These are phyloP conservation scores for Malassezia furfur DNA, from an alignment of 1,284 basidiomycete species.

Conservation along the genomic window DNA sequence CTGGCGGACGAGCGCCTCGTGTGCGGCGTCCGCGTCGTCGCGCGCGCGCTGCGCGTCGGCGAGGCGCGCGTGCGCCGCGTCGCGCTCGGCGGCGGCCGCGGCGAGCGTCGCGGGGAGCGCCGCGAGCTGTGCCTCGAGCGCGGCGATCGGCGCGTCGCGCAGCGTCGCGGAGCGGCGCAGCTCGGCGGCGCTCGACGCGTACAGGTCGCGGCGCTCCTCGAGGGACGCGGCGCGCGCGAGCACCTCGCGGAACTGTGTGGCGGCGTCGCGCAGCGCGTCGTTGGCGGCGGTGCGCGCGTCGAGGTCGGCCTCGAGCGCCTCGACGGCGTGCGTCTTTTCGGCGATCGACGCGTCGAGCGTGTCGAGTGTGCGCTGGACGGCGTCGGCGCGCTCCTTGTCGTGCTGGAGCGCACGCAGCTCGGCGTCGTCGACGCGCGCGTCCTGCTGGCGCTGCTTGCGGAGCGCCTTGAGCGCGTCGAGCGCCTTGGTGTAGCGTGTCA, in stretches of 20 bases:
- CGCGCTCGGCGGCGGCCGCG: background rate
- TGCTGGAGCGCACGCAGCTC: conserved; percentile 67
- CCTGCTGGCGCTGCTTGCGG: conserved; percentile 72
- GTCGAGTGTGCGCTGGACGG: conserved; percentile 28
- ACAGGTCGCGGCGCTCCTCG: conserved; percentile 60
- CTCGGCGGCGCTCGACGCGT: conserved; percentile 58
- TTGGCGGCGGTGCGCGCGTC: conserved; percentile 61
- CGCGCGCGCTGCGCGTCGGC: background rate
- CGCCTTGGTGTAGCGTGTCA: conserved; percentile 77
- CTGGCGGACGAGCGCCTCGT: conserved; percentile 8
- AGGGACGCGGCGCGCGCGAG: conserved; percentile 65
- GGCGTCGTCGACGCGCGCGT: conserved; percentile 87
- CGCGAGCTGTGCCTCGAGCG: conserved; percentile 31
- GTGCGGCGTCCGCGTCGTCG: background rate
- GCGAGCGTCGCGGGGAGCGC: conserved; percentile 18
- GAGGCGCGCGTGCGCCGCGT: background rate
- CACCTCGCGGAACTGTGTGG: conserved; percentile 72
- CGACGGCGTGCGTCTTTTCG: conserved; percentile 31
- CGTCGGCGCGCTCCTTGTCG: conserved; percentile 79
- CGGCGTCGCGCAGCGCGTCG: conserved; percentile 69
- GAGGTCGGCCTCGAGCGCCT: conserved; percentile 32
- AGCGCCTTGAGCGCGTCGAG: conserved; percentile 75
- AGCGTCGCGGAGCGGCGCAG: conserved; percentile 56
- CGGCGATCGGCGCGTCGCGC: conserved; percentile 48
- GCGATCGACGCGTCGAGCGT: conserved; percentile 26